Evolutionary conservation across 345 rosid genomes (phyloP).

Genomic region (Citropsis articulata): DNA sequence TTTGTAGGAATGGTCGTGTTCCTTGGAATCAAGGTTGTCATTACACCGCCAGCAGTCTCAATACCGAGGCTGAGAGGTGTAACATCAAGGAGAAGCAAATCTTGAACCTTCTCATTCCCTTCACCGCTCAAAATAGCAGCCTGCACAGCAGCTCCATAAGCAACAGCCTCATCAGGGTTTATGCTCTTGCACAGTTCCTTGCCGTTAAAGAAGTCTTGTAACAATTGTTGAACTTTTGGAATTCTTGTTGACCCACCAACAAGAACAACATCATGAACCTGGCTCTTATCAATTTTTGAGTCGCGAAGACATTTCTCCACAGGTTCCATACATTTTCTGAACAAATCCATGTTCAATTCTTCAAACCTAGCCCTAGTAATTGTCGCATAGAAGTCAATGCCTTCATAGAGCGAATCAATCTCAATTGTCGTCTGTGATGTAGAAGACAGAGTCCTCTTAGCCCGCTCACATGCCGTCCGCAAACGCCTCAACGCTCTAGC

Average conservation of each 20-base stretch:
- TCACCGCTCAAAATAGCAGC: slow-evolving; percentile 24
- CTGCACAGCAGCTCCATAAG: slow-evolving; percentile 25
- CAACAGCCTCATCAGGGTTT: slow-evolving; percentile 25
- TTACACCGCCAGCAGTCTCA: slow-evolving; percentile 23
- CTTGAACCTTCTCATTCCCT: slow-evolving; percentile 22
- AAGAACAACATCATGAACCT: slow-evolving; percentile 22
- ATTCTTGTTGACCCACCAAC: slow-evolving; percentile 26
- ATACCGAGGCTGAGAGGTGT: slow-evolving; percentile 22
- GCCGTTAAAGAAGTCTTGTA: slow-evolving; percentile 15
- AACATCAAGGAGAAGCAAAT: slow-evolving; percentile 22
- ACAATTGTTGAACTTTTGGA: slow-evolving; percentile 21
- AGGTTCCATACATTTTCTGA: slow-evolving; percentile 25
- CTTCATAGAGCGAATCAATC: slow-evolving; percentile 25
- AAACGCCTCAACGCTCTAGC: slow-evolving; percentile 26
- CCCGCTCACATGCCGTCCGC: slow-evolving; percentile 25
- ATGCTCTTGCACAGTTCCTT: slow-evolving; percentile 25
- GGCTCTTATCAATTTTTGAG: slow-evolving; percentile 18
- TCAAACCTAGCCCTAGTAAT: slow-evolving; percentile 24
- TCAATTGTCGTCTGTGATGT: slow-evolving; percentile 23
- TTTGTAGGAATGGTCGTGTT: slow-evolving; percentile 24
- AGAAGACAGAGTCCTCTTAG: slow-evolving; percentile 21
- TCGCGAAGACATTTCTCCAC: slow-evolving; percentile 22
- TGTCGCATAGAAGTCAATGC: slow-evolving; percentile 24
- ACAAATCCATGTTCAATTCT: slow-evolving; percentile 27
- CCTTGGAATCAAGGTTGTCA: slow-evolving; percentile 22